These are phyloP conservation scores for Chaetomium tenue DNA, from an alignment of 495 filamentous ascomycete species.

Conservation along the genomic window DNA sequence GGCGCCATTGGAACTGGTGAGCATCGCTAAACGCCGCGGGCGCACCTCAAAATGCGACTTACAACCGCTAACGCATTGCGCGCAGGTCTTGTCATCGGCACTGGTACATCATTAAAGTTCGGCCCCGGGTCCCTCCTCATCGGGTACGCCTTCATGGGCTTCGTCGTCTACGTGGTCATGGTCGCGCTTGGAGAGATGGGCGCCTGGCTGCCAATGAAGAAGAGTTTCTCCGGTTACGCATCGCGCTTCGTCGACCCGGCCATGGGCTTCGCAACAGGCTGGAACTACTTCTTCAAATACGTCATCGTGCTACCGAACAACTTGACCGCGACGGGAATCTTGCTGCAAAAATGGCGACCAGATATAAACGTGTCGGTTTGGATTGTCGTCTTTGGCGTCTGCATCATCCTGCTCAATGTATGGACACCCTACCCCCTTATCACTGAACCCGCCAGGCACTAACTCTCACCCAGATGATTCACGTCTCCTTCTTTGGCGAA, in stretches of 20 bases:
- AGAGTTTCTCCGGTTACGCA: constrained; percentile 63
- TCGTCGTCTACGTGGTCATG: constrained; percentile 50
- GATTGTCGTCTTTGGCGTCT: constrained; percentile 65
- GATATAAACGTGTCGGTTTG: constrained; percentile 70
- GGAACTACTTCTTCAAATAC: constrained; percentile 58
- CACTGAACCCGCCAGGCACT: not conserved
- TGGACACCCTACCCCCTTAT: not conserved
- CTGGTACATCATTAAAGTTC: constrained; percentile 30
- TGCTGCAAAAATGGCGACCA: constrained; percentile 69
- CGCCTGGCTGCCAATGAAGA: constrained; percentile 64
- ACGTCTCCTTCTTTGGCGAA: constrained; percentile 72
- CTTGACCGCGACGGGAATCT: constrained; percentile 67
- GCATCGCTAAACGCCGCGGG: not conserved
- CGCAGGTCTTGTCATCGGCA: constrained; percentile 34
- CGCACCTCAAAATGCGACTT: not conserved
- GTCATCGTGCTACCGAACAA: constrained; percentile 78
- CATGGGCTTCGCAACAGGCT: constrained; percentile 55
- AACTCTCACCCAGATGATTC: constrained; percentile 37
- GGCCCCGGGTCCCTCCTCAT: constrained; percentile 68
- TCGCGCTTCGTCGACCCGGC: constrained; percentile 74
- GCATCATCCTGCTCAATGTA: constrained; percentile 55
- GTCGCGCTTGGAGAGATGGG: constrained; percentile 58
- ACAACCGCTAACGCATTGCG: not conserved
- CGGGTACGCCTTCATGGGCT: constrained; percentile 54
- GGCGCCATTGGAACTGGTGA: constrained; percentile 72